Evolutionary conservation across 805 yeast species (phyloP), one percentile per base, ranked within the genome.

Genomic region (Ogataea paraovalis): DNA sequence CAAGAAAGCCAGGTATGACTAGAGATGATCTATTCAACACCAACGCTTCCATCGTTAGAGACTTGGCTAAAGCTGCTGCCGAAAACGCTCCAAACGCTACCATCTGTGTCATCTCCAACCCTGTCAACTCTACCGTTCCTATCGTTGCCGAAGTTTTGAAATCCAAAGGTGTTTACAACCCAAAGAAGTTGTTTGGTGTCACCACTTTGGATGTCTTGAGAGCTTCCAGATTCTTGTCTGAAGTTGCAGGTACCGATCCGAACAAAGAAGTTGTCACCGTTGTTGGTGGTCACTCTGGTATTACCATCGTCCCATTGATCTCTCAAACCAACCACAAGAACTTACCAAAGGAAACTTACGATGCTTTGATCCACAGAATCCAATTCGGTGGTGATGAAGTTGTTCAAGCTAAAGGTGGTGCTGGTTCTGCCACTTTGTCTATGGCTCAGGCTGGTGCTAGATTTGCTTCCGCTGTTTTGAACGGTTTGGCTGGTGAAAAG

Each of bases 1-100:
- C 96, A 76, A 87, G 95, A 82, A 91, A 90, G 77, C 97, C 97
- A 59, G 97, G 97, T 71, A 91, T 91, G 97, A 88, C 97, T 65
- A 87, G 97, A 78, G 97, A 91, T 69, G 97, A 91, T 68, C 78
- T 91, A 63, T 91, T 91, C 84, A 85, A 87, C 78, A 91, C 95
- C 76, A 91, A 91, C 66, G 97, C 97, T 45, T 85, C 95, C 44
- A 91, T 91, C 69, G 97, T 91, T 54, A 83, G 94, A 68, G 96
- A 87, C 71, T 79, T 91, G 70, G 96, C 96, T 67, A 76, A 83
- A 71, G 86, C 90, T 46, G 80, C 80, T 60, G 96, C 95, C 52
- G 87, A 85, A 56, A 66, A 76, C 69, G 79, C 87, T 56, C 97
- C 97, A 66, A 78, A 87, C 60, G 97, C 97, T 51, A 82, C 87